phyloP scores from a whole-genome alignment of 768 basidiomycete genomes.

The Lentinula sp. region DNA sequence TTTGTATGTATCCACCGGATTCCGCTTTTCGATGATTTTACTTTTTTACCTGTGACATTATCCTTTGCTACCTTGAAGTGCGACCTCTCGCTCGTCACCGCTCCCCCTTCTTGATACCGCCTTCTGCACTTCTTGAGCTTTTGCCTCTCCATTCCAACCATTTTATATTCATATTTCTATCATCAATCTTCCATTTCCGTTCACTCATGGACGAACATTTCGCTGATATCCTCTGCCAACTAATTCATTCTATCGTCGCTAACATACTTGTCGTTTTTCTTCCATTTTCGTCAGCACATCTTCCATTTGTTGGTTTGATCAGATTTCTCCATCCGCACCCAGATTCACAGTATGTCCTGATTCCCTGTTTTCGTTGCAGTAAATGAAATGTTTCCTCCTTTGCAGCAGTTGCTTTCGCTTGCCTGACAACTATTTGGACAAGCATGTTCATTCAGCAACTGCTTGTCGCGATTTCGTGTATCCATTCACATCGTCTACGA shows the following conservation, averaged over 20 bases:
- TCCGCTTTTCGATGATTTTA: conserved; percentile 13
- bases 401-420: background rate
- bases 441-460: background rate
- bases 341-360: conserved; percentile 3
- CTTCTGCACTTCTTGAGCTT: conserved; percentile 7
- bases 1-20: conserved; percentile 14
- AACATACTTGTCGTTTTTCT: background rate
- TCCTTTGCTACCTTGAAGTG: background rate
- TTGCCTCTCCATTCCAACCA: conserved; percentile 3
- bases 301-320: background rate
- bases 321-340: background rate
- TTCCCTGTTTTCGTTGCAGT: background rate
- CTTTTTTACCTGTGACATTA: conserved; percentile 9
- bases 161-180: conserved; percentile 6
- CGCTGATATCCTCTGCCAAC: background rate
- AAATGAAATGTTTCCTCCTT: background rate
- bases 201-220: conserved; percentile 4
- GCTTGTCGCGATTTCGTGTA: background rate
- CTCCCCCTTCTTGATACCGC: background rate
- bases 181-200: background rate
- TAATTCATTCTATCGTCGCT: background rate
- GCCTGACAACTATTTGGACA: background rate
- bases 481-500: background rate
- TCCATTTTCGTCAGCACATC: conserved; percentile 1
- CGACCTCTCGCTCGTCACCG: background rate